Evolutionary conservation across 2,329 filamentous ascomycete genomes (phyloP).

Genomic region (Sclerotinia sclerotiorum): DNA sequence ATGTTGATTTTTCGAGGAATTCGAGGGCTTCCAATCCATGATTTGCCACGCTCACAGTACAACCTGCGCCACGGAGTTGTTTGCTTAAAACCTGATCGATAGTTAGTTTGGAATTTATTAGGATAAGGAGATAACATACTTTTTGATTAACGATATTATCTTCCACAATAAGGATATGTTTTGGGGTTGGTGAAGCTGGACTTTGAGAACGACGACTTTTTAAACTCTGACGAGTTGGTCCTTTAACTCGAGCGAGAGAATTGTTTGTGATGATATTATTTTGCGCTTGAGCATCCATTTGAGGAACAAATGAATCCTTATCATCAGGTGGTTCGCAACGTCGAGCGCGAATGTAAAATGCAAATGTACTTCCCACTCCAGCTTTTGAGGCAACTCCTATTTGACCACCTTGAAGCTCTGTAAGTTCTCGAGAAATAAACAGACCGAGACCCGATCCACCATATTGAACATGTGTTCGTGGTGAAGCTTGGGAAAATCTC

Average conservation of each 20-base stretch:
- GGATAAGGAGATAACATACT: background rate
- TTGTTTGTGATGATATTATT: constrained; percentile 13
- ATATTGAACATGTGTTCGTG: constrained; percentile 74
- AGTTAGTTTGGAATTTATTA: background rate
- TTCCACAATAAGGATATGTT: constrained; percentile 54
- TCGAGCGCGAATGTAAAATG: constrained; percentile 61
- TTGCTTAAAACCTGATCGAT: constrained; percentile 52
- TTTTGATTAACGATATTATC: constrained; percentile 57
- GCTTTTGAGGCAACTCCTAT: constrained; percentile 71
- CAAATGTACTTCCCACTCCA: constrained; percentile 71
- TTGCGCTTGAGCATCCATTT: constrained; percentile 17
- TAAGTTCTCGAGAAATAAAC: constrained; percentile 77
- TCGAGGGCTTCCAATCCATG: constrained; percentile 58
- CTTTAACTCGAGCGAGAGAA: constrained; percentile 20
- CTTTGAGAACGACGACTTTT: constrained; percentile 3
- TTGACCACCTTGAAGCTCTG: constrained; percentile 76
- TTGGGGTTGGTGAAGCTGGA: constrained; percentile 21
- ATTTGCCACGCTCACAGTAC: constrained; percentile 50
- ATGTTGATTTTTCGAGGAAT: constrained; percentile 29
- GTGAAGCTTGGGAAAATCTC: constrained; percentile 70
- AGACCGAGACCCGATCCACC: constrained; percentile 76
- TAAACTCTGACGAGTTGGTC: background rate
- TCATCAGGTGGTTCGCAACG: constrained; percentile 24
- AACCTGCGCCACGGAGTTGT: constrained; percentile 49
- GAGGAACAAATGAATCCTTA: background rate